These are phyloP conservation scores for Serendipita sp. DNA, from an alignment of 768 basidiomycete genomes.

Conservation along the genomic window DNA sequence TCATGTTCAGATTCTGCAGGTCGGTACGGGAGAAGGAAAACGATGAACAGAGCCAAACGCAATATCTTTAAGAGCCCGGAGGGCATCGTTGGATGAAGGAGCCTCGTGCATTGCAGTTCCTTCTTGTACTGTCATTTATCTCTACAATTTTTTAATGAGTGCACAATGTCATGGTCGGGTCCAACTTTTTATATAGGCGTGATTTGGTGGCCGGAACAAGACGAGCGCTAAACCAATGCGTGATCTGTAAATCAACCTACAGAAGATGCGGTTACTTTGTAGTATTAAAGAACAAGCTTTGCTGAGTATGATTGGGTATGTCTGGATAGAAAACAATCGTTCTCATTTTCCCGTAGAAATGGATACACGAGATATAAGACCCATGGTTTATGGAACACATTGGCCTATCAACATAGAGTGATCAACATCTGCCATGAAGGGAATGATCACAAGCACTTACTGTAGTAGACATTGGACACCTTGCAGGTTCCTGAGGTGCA, in stretches of 20 bases:
- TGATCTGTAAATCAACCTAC: no score
- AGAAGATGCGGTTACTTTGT: no score
- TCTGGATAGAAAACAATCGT: no score
- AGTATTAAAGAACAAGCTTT: no score
- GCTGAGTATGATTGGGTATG: no score
- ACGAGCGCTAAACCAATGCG: no score
- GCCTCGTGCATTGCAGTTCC: background rate
- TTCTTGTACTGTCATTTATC: background rate
- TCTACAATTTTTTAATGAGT: background rate
- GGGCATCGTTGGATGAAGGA: background rate
- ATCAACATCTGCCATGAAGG: background rate
- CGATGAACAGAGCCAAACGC: conserved; percentile 18
- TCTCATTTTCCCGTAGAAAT: no score
- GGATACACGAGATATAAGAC: no score
- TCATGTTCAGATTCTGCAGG: background rate
- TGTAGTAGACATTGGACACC: conserved; percentile 6
- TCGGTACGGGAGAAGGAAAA: background rate
- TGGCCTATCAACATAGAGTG: background rate
- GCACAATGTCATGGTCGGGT: background rate
- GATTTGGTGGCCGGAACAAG: no score
- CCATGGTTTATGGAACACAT: background rate
- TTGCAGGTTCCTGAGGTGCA: conserved; percentile 10
- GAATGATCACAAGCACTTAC: background rate
- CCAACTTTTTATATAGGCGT: background rate
- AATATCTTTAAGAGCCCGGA: conserved; percentile 15